These are phyloP conservation scores for Umbelopsis vinacea DNA, from an alignment of 192 early-diverging fungal species.

Conservation along the genomic window DNA sequence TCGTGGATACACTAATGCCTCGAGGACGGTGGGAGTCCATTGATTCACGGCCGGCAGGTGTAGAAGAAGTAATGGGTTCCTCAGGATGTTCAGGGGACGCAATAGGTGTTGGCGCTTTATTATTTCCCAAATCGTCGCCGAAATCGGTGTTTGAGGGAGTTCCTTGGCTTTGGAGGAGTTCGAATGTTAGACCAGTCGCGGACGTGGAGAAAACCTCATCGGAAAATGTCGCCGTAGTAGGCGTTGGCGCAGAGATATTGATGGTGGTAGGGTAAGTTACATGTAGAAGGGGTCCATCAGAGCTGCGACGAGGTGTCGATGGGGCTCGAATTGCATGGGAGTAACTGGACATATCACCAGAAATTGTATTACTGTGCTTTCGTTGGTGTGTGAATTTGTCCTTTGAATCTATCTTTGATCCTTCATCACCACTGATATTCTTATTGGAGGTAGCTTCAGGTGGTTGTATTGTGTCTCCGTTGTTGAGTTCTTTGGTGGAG, in stretches of 20 bases:
- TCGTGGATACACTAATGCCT: conserved; percentile 12
- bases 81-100: conserved; percentile 6
- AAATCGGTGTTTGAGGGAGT: conserved; percentile 7
- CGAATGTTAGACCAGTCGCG: conserved; percentile 23
- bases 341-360: neutral
- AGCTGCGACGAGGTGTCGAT: conserved; percentile 7
- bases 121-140: neutral
- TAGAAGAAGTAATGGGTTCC: neutral
- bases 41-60: neutral
- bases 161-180: conserved; percentile 27
- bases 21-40: neutral
- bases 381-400: conserved; percentile 5
- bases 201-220: conserved; percentile 8
- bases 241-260: conserved; percentile 11
- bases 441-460: neutral
- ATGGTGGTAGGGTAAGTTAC: neutral
- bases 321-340: neutral
- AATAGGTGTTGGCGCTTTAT: conserved; percentile 13
- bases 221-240: conserved; percentile 26
- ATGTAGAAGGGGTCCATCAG: conserved; percentile 3
- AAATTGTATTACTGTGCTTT: conserved; percentile 18
- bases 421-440: neutral
- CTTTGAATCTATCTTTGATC: neutral
- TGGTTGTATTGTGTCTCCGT: neutral
- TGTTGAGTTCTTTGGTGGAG: neutral